phyloP scores from a whole-genome alignment of 176 grass and related monocot genomes.

The Dendrocalamus sinicus region DNA sequence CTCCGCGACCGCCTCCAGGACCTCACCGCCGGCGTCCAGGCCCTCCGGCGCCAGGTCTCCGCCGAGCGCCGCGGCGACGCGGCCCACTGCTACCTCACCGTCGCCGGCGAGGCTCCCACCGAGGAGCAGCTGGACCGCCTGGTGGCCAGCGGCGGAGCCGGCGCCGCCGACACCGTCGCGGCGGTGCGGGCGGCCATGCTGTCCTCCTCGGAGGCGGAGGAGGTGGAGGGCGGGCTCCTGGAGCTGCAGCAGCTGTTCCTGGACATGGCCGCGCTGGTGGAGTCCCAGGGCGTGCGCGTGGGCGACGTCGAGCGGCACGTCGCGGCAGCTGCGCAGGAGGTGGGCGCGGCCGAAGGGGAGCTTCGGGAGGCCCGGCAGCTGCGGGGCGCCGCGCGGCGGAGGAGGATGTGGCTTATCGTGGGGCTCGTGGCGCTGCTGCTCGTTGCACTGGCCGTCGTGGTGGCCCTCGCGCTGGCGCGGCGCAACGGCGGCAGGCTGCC shows the following conservation, averaged over 20 bases:
- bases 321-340: slow-evolving; percentile 47
- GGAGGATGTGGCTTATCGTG: slow-evolving; percentile 45
- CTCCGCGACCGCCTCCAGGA: slow-evolving; percentile 58
- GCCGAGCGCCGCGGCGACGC: slow-evolving; percentile 64
- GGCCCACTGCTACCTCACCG: slow-evolving; percentile 63
- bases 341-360: slow-evolving; percentile 49
- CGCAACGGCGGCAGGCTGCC: slow-evolving; percentile 28
- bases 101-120: slow-evolving; percentile 60
- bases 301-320: slow-evolving; percentile 70
- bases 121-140: slow-evolving; percentile 67
- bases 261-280: slow-evolving; percentile 80
- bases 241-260: slow-evolving; percentile 91
- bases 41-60: slow-evolving; percentile 53
- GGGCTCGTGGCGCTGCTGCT: slow-evolving; percentile 48
- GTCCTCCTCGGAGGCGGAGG: slow-evolving; percentile 48
- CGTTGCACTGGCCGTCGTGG: slow-evolving; percentile 46
- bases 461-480: slow-evolving; percentile 28
- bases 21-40: slow-evolving; percentile 59
- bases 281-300: slow-evolving; percentile 59
- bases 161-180: slow-evolving; percentile 31
- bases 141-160: slow-evolving; percentile 14
- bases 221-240: slow-evolving; percentile 65
- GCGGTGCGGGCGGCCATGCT: slow-evolving; percentile 54
- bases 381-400: slow-evolving; percentile 49
- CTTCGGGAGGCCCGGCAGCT: slow-evolving; percentile 50